Evolutionary conservation across 2,329 filamentous ascomycete species (phyloP), one percentile per base, ranked within the genome.

Genomic region (Claviceps paspali): DNA sequence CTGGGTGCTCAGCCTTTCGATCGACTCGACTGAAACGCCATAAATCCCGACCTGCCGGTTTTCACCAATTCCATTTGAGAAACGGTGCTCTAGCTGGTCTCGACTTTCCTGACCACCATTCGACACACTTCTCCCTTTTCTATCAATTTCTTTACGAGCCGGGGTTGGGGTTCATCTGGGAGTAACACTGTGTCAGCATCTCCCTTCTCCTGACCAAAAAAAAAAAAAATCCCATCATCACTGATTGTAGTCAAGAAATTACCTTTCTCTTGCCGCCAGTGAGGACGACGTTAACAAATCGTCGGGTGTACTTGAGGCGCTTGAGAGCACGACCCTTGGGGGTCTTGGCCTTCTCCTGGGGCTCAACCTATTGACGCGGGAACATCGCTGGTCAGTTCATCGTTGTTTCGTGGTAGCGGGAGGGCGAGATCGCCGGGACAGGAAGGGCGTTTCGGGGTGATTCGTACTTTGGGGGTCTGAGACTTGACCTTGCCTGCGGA

Each of bases 221-320:
- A n/a, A n/a, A n/a, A n/a, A n/a, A n/a, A n/a, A n/a, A n/a, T n/a
- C n/a, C n/a, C n/a, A 12, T 17, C 21, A 6, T 23, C 10, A 33
- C n/a, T 5, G 6, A 12, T 19, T 10, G 24, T n/a, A n/a, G n/a
- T n/a, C n/a, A n/a, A n/a, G n/a, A n/a, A n/a, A 69, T 60, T 65
- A 91, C 85, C 85, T 95, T 95, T 68, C 88, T 76, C 87, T 96
- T 96, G 71, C 88, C 88, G 66, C 86, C 87, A 51, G 87, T 92
- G 68, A 94, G 76, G 59, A 84, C 91, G 62, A 96, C 86, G 70
- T 96, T 95, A 54, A 96, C 87, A 73, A 96, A 96, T 59, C 88
- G 86, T 64, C 88, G 82, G 55, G 85, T 94, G 78, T 95, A 95
- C 65, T 76, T 79, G 64, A 92, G 79, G 60, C 88, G 79, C 86